Base-by-base conservation (phyloP, 257 asterid species). In the Cruciata laevipes region DNA sequence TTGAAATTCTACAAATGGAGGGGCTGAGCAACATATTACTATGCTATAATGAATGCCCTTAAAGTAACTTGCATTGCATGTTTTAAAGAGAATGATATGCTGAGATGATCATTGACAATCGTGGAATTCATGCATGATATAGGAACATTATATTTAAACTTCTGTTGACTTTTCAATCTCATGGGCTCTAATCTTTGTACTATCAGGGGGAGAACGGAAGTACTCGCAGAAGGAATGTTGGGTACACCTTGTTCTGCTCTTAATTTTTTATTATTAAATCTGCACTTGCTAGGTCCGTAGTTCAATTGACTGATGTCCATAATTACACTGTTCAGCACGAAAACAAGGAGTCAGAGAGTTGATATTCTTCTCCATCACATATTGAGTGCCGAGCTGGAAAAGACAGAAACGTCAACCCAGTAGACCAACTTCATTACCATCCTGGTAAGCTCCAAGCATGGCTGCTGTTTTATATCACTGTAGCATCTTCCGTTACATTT, bases 361-460 rank as follows among this genome's bases (percentile, higher is more conserved):
- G 97, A 92, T 60, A 71, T 72, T 59, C 97, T 92, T 69, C 98
- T 92, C 79, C 98, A 92, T 84, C 98, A 84, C 68, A 92, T 92
- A 93, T 73, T 92, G 83, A 92, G 97, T 37, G 77, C 95, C 10
- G 97, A 89, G 83, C 93, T 89, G 37, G 67, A 78, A 38, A 56
- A 72, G 57, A 59, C 88, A 16, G 78, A 75, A 66, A 1, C 78
- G 24, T 62, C 89, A 8, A 5, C 82, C 58, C 76, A 91, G n/a
- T 82, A 71, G 72, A 68, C 35, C 33, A 25, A 32, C 30, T 71
- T 16, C 42, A 49, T 63, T 5, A 6, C 32, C 70, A 71, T 53
- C 70, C 75, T 25, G 66, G 75, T 71, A 63, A 63, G 35, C 47
- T 66, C 42, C 38, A 47, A 47, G 23, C 51, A 20, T 47, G n/a